Evolutionary conservation across 208 protist genomes (phyloP).

Genomic region (Acanthamoeba triangularis): DNA sequence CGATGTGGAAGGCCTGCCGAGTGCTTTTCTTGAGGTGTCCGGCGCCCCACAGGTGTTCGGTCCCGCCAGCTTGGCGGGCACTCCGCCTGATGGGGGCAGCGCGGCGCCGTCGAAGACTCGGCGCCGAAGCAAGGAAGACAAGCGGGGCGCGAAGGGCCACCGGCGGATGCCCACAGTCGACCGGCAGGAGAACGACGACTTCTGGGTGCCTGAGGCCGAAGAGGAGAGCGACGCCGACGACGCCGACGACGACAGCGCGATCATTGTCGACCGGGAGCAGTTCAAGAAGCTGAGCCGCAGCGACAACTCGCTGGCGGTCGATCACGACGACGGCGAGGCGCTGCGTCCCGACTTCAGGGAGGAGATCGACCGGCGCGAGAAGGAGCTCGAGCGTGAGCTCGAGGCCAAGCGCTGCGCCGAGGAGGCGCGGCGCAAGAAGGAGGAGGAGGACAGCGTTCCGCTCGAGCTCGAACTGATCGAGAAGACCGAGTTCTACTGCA

Average conservation of each 20-base stretch:
- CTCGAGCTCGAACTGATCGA: slow-evolving; percentile 31
- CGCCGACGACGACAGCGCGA: neutral
- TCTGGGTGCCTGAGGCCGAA: slow-evolving; percentile 29
- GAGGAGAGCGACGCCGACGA: neutral
- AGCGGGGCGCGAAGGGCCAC: neutral
- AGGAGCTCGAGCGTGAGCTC: neutral
- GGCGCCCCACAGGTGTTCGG: neutral
- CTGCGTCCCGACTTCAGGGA: neutral
- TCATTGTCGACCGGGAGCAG: neutral
- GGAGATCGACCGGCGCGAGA: slow-evolving; percentile 37
- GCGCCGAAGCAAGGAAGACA: neutral
- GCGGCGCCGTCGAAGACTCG: neutral
- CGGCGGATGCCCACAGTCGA: neutral
- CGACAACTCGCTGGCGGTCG: slow-evolving; percentile 7
- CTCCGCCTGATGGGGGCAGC: neutral
- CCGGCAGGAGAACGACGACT: slow-evolving; percentile 14
- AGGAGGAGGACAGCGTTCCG: slow-evolving; percentile 27
- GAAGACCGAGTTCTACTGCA: slow-evolving; percentile 27
- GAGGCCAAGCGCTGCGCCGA: slow-evolving; percentile 36
- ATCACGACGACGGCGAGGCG: neutral
- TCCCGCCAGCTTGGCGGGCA: no score
- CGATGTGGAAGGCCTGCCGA: neutral
- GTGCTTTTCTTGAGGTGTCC: neutral
- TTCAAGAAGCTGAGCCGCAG: slow-evolving; percentile 61
- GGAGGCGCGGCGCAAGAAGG: neutral